Evolutionary conservation across 164 flowering plant species (phyloP).

Genomic region (Liquidambar formosana): DNA sequence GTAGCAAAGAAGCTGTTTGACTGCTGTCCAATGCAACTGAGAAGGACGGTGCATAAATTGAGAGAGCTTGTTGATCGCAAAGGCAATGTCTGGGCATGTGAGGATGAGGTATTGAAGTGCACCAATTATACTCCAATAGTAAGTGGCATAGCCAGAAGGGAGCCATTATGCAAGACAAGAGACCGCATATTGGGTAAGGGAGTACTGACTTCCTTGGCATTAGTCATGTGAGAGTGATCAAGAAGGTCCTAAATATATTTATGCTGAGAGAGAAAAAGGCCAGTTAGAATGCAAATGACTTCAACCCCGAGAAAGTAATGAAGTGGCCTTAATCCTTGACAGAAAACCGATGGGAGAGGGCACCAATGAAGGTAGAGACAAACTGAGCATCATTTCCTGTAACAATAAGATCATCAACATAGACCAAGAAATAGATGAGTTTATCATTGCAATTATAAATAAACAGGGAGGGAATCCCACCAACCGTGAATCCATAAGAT

Average conservation of each 20-base stretch:
- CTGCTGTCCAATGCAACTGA: not conserved
- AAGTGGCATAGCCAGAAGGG: not conserved
- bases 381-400: not conserved
- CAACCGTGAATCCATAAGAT: constrained; percentile 1
- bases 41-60: constrained; percentile 1
- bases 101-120: constrained; percentile 15
- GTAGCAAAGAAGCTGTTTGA: not conserved
- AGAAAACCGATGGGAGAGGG: not conserved
- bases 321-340: constrained; percentile 15
- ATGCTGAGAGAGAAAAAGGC: constrained; percentile 17
- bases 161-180: not conserved
- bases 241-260: constrained; percentile 19
- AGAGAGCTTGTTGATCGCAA: not conserved
- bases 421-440: constrained; percentile 8
- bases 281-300: not conserved
- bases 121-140: constrained; percentile 1
- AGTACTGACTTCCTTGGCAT: constrained; percentile 1
- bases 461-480: constrained; percentile 18
- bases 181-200: not conserved
- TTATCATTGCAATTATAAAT: not conserved
- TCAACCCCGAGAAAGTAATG: constrained; percentile 22
- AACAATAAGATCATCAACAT: constrained; percentile 29
- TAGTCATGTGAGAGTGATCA: not conserved
- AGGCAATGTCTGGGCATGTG: constrained; percentile 10
- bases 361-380: not conserved